Evolutionary conservation across 1,284 basidiomycete genomes (phyloP), one percentile per base, ranked within the genome.

Genomic region (Tilletia indica): DNA sequence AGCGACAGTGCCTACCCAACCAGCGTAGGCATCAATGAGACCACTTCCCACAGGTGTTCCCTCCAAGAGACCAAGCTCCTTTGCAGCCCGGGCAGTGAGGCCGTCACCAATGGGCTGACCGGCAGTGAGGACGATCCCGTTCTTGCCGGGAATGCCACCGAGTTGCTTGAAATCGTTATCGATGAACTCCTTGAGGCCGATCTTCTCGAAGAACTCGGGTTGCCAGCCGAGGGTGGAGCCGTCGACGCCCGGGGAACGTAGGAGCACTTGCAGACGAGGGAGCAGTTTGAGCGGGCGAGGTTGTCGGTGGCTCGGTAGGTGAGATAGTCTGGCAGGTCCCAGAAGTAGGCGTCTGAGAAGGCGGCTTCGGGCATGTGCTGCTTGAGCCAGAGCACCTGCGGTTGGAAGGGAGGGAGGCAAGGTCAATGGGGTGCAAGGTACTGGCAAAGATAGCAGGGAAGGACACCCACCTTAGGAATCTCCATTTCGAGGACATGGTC

Each of bases 1-100:
- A 8, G 93, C 96, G 49, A 97, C 90, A 0, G 96, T 98, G 21
- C 97, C 96, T 78, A 99, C 88, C 96, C 96, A 99, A n/a, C 96
- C 96, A 2, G 96, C 94, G 85, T 98, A 97, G 89, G 95, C 96
- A 80, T 99, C 96, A 80, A 99, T 97, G 64, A 99, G 89, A 31
- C 90, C 95, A 77, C 93, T 95, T 5, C 95, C 95, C 21, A 98
- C 94, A 0, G 94, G 90, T 0, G 93, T 98, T n/a, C 96, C 94
- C 76, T 91, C 90, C 0, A 89, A 76, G 51, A 99, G 85, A 0
- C 96, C 95, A 11, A 97, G 88, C 79, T 98, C 93, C 58, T 88
- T 87, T 0, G 96, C 95, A 0, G 94, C 92, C 70, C 87, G 83
- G 81, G 89, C 89, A 21, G 90, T 91, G 38, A 99, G 87, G 0